Percentiles rank a stretch among this genome's conserved stretches.
These are phyloP conservation scores for Metschnikowia proteae DNA, from an alignment of 805 yeast species.

Conservation along the genomic window DNA sequence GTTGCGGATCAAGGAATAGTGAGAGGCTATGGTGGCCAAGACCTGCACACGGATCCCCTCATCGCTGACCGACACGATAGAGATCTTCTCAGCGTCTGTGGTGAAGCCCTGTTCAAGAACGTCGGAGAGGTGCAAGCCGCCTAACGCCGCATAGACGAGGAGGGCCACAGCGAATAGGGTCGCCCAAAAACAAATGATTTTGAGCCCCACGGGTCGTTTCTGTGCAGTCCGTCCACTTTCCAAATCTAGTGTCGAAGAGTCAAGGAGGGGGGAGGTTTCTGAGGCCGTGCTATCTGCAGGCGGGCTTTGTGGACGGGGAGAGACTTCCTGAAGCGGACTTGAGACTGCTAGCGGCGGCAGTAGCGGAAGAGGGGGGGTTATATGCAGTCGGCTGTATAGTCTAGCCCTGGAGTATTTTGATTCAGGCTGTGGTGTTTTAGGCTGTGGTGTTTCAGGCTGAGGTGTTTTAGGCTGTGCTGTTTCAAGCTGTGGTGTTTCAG, in stretches of 20 bases:
- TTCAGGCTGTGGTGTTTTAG: not conserved
- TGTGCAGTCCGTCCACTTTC: slow-evolving; percentile 4
- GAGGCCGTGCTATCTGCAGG: not conserved
- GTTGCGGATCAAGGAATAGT: slow-evolving; percentile 27
- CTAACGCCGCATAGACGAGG: not conserved
- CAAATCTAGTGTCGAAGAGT: not conserved
- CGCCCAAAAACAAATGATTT: not conserved
- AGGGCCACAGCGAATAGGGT: not conserved
- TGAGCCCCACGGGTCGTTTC: not conserved
- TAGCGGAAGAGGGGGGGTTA: not conserved
- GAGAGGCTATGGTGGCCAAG: slow-evolving; percentile 22
- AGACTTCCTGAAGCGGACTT: not conserved
- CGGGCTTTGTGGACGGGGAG: not conserved
- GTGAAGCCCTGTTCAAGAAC: slow-evolving; percentile 21
- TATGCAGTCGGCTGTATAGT: not conserved
- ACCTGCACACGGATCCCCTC: slow-evolving; percentile 30
- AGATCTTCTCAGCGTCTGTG: slow-evolving; percentile 22
- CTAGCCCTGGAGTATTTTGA: not conserved
- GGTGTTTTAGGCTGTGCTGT: too few relatives aligned
- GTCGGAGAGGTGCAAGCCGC: slow-evolving; percentile 1
- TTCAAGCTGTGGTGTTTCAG: too few relatives aligned
- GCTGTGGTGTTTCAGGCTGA: too few relatives aligned
- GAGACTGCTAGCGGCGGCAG: slow-evolving; percentile 5
- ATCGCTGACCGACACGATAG: slow-evolving; percentile 20
- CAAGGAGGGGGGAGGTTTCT: slow-evolving; percentile 7